phyloP scores from a whole-genome alignment of 345 rosid genomes.

The Psidium friedrichsthalianum region DNA sequence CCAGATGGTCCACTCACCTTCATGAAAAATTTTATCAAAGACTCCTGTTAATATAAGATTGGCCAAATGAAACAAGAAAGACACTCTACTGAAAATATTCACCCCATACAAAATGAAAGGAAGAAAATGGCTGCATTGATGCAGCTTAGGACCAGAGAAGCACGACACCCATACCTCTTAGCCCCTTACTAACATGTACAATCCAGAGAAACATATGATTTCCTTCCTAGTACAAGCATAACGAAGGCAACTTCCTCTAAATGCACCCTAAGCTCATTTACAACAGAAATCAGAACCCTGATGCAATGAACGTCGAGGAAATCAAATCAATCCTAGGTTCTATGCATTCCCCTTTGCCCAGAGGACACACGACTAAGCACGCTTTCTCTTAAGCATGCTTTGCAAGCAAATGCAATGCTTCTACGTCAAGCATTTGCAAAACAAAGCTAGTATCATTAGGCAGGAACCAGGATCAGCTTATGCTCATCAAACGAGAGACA shows the following conservation, averaged over 20 bases:
- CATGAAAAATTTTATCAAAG: not conserved
- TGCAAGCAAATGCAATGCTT: not conserved
- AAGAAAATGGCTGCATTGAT: not conserved
- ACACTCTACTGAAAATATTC: not conserved
- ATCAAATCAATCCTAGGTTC: not conserved
- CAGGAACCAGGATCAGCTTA: not conserved
- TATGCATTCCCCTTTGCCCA: not conserved
- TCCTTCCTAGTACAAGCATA: not conserved
- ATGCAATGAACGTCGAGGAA: not conserved
- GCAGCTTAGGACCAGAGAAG: not conserved
- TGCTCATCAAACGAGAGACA: not conserved
- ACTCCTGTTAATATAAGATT: not conserved
- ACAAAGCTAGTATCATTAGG: not conserved
- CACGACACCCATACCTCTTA: not conserved
- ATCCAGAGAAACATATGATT: not conserved
- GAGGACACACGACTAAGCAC: not conserved
- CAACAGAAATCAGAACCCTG: not conserved
- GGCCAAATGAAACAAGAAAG: not conserved
- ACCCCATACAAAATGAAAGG: not conserved
- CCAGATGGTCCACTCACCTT: constrained; percentile 58
- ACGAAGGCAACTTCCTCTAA: not conserved
- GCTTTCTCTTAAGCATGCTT: not conserved
- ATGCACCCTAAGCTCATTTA: not conserved
- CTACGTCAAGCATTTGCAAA: not conserved
- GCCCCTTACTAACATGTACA: not conserved